Percentiles rank a stretch among this genome's conserved stretches.
Conservation (phyloP, 352 stramenopile species). For the Globisporangium barbulae region DNA sequence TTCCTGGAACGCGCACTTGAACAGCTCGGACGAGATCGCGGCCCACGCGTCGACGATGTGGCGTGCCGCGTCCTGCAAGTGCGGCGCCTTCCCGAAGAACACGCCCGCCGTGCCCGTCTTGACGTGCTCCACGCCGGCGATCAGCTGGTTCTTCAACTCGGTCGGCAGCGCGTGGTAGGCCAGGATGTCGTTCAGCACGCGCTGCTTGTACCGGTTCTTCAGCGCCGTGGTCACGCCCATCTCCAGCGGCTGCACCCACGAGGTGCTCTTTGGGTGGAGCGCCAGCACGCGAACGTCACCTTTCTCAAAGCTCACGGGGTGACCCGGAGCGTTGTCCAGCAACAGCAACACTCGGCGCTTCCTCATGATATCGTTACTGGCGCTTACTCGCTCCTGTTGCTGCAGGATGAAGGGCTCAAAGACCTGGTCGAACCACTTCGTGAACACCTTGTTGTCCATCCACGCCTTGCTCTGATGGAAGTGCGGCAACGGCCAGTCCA, state of each 20-base stretch:
- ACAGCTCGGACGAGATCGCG: constrained; percentile 12
- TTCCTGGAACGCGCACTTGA: constrained; percentile 14
- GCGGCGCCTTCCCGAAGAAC: constrained; percentile 20
- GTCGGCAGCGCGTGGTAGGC: constrained; percentile 15
- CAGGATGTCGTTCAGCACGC: constrained; percentile 21
- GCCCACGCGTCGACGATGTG: constrained; percentile 21
- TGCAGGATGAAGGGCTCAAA: constrained; percentile 8
- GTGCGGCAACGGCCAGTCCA: constrained; percentile 13
- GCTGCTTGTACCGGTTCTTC: constrained; percentile 27
- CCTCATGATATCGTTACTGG: background rate
- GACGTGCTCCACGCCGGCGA: constrained; percentile 7
- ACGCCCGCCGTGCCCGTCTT: constrained; percentile 14
- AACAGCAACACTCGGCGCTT: constrained; percentile 11
- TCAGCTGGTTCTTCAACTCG: constrained; percentile 9
- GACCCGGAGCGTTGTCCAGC: constrained; percentile 19
- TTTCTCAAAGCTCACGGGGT: constrained; percentile 14
- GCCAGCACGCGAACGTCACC: constrained; percentile 13
- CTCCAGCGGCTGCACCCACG: constrained; percentile 22
- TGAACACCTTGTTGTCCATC: constrained; percentile 16
- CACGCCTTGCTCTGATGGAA: constrained; percentile 17
- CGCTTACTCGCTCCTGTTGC: background rate
- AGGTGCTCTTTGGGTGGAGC: constrained; percentile 6
- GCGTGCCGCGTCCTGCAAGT: constrained; percentile 21
- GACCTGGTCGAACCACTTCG: constrained; percentile 16
- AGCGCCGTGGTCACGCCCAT: constrained; percentile 21